These are phyloP conservation scores for Lentinula detonsa DNA, from an alignment of 768 basidiomycete species.

Conservation along the genomic window DNA sequence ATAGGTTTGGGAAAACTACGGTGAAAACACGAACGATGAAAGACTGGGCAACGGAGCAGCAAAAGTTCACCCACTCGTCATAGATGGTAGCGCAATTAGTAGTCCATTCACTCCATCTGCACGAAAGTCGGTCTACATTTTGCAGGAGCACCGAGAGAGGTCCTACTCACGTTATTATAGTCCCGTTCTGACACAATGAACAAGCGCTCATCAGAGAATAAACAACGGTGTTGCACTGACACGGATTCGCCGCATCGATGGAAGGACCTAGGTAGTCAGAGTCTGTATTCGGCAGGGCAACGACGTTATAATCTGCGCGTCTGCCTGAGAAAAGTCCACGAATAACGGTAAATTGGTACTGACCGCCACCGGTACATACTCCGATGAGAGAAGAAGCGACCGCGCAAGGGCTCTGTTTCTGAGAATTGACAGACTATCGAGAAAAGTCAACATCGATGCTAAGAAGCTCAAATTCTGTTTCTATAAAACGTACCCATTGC, in stretches of 20 bases:
- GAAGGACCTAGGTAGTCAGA: conserved; percentile 34
- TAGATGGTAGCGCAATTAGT: conserved; percentile 38
- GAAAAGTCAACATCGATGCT: neutral
- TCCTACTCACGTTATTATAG: conserved; percentile 25
- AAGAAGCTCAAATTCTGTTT: neutral
- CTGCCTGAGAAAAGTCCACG: no score
- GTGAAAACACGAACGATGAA: neutral
- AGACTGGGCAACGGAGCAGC: conserved; percentile 8
- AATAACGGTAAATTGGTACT: conserved; percentile 12
- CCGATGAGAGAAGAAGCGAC: conserved; percentile 37
- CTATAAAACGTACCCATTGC: conserved; percentile 19
- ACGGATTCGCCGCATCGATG: conserved; percentile 29
- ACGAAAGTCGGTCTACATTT: conserved; percentile 6
- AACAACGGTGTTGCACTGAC: conserved; percentile 51
- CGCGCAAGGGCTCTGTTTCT: conserved; percentile 39
- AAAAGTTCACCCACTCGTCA: conserved; percentile 12
- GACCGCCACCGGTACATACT: conserved; percentile 35
- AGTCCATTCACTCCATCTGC: conserved; percentile 50
- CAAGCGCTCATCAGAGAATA: conserved; percentile 56
- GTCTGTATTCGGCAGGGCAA: conserved; percentile 16
- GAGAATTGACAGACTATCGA: conserved; percentile 27
- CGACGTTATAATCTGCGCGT: conserved; percentile 22
- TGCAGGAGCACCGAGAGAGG: neutral
- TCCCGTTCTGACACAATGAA: conserved; percentile 45
- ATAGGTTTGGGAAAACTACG: conserved; percentile 41